Evolutionary conservation across 805 yeast genomes (phyloP), one percentile per base, ranked within the genome.

Genomic region (Candida vaughaniae): DNA sequence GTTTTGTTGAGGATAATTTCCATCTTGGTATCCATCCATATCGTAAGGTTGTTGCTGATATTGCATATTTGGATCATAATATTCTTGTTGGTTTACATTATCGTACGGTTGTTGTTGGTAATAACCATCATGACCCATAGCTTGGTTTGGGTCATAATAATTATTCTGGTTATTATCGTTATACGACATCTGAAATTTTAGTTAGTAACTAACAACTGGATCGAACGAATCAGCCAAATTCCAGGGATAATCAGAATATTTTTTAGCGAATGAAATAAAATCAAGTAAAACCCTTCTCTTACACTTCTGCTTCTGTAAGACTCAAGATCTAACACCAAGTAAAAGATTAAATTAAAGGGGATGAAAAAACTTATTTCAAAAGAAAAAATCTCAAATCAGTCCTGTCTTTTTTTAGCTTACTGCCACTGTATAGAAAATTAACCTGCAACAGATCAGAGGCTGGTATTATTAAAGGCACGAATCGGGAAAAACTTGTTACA

Each of bases 101-200:
- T 52, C 57, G 33, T 53, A 49, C 19, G 56, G 55, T 39, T 54
- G 59, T 35, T 57, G 46, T 48, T 60, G 63, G 44, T 65, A 64
- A 42, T 62, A 62, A 31, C 60, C 61, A 33, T 57, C 64, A 17
- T 38, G 43, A 30, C 50, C 53, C 33, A 45, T 53, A 38, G 49
- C 60, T 43, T 71, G 70, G 46, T 72, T 70, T 29, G 76, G 76
- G 41, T 62, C 72, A 47, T 71, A 69, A 58, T 71, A 69, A 50
- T 75, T 68, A 47, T 65, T 64, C n/a, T 41, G 43, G 55, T 64
- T 57, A 56, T 62, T 66, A 64, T 77, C 81, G 74, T 69, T 71
- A 63, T 77, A 76, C 64, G 82, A 77, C 82, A 77, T 77, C 77
- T 45, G 28, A 14, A 8, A 7, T 7, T 29, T 31, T 28, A 33